Evolutionary conservation across 805 yeast genomes (phyloP).

Genomic region (Saccharomycopsis fibuligera): DNA sequence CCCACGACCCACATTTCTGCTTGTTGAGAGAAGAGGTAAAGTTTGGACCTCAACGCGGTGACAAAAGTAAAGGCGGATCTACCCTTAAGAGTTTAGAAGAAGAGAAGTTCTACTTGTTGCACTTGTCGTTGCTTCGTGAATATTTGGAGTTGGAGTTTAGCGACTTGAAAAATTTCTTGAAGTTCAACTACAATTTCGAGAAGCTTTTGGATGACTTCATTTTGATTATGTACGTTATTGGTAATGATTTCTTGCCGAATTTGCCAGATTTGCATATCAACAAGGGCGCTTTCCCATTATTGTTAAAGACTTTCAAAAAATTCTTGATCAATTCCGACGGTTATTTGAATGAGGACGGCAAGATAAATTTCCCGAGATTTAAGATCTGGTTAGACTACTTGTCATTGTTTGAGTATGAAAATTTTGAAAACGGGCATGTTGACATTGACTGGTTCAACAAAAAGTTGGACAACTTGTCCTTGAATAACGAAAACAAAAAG

Average conservation of each 20-base stretch:
- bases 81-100: conserved; percentile 51
- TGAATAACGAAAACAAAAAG: conserved; percentile 65
- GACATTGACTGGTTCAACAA: conserved; percentile 91
- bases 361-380: conserved; percentile 67
- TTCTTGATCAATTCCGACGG: conserved; percentile 71
- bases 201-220: conserved; percentile 88
- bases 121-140: conserved; percentile 83
- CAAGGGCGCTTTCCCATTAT: conserved; percentile 94
- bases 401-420: conserved; percentile 74
- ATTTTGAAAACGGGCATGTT: conserved; percentile 75
- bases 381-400: conserved; percentile 70
- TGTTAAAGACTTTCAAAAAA: conserved; percentile 81
- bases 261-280: conserved; percentile 89
- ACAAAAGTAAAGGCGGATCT: conserved; percentile 31
- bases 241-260: conserved; percentile 96
- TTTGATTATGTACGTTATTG: conserved; percentile 86
- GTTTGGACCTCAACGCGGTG: conserved; percentile 51
- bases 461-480: conserved; percentile 71
- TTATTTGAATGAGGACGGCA: conserved; percentile 77
- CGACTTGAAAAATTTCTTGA: conserved; percentile 55
- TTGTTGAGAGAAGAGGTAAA: conserved; percentile 91
- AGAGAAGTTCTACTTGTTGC: conserved; percentile 78
- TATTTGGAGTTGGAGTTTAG: conserved; percentile 81
- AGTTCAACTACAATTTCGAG: conserved; percentile 77
- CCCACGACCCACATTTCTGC: conserved; percentile 95